Base-by-base conservation (phyloP, 1,284 basidiomycete species). In the Chondrostereum purpureum region DNA sequence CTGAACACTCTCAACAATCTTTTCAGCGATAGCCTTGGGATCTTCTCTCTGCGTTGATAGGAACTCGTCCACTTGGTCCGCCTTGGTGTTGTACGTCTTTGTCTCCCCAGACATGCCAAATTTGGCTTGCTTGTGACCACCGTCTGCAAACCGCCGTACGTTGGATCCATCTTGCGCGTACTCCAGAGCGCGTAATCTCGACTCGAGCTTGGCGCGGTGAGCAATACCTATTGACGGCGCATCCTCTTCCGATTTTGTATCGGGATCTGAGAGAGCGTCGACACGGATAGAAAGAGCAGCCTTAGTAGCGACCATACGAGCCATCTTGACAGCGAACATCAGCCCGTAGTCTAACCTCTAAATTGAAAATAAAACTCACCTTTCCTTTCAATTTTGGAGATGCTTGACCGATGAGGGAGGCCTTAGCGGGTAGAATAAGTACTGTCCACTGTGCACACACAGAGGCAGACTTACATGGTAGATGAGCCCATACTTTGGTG, bases 311-410 rank as follows among this genome's bases (percentile, higher is more conserved):
- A 98, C 92, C 95, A 99, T 99, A 56, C 96, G 88, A 11, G 96
- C 96, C 95, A 99, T 98, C 84, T 89, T n/a, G n/a, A n/a, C n/a
- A n/a, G n/a, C n/a, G 45, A 33, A 27, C 45, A 43, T 23, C 39
- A 11, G 36, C 36, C 55, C 21, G 44, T 16, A 42, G 20, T 13
- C 43, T 24, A 34, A 22, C 18, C 14, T 2, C 12, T 4, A 14
- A 20, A 34, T 10, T 13, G 3, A 10, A 2, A 45, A 47, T 45
- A 22, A 16, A 39, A 50, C 68, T 53, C 43, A 85, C 87, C 73
- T 99, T 99, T 59, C 95, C 96, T 78, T 99, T 99, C 53, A 97
- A 79, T 72, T 97, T 97, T 55, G 93, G 92, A 42, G 95, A 92
- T 45, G 96, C 95, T 72, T 96, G 93, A 31, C 95, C 96, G 54